Base-by-base conservation (phyloP, 208 protist genomes). In the Leptomonas pyrrhocoris region DNA sequence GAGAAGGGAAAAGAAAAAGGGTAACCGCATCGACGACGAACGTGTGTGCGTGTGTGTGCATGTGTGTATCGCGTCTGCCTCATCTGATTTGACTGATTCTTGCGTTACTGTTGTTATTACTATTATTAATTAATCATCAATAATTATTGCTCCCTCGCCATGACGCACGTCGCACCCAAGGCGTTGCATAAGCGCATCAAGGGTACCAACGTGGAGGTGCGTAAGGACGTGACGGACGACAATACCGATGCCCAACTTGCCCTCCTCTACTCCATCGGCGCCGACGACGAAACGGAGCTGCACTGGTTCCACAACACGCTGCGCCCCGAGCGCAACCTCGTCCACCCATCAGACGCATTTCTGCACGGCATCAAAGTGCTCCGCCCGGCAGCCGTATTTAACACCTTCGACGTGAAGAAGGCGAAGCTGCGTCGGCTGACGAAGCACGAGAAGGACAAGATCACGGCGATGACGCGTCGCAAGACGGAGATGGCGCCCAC, bases 361-460 rank as follows among this genome's bases (percentile, higher is more conserved):
- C 75, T 90, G 42, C 87, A 86, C 15, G 84, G 85, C 57, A 90
- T 95, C 66, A 95, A 93, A 71, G 67, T 66, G 5, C 76, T 95
- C 23, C 85, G 78, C 31, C 90, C 90, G 3, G 87, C 90, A 3
- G 63, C 83, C 27, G 67, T 80, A 18, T 95, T 95, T 53, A 87
- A 88, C 70, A 95, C 90, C 13, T 95, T 92, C 67, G 87, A 95
- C 57, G 28, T 84, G 27, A 75, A 80, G 55, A 93, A 92, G 78
- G 67, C 81, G 21, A 90, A 88, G 65, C 74, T 90, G 45, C 86
- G 90, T 18, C 90, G 90, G 11, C 48, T 93, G 21, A 81, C 83
- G 18, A 93, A 92, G 68, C 84, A 90, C 61, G 69, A 90, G 71
- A 85, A 80, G 60, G 90, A 95, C 51, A 84, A 78, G 50, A 56